phyloP scores from a whole-genome alignment of 768 basidiomycete genomes.

The Chalciporus piperatus region DNA sequence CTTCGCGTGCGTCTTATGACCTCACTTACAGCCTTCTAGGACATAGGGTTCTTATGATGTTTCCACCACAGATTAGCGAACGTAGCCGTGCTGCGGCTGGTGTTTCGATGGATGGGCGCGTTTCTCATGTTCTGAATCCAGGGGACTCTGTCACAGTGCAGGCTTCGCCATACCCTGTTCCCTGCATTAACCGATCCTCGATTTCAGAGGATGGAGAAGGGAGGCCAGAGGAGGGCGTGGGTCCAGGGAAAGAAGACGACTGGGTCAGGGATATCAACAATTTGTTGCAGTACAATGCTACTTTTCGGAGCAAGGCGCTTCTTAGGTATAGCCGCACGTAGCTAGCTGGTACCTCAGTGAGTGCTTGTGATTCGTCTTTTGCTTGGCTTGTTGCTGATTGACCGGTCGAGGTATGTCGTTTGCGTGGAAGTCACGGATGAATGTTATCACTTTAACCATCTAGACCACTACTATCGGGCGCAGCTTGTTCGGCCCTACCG shows the following conservation, averaged over 20 bases:
- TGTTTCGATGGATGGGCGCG: slow-evolving; percentile 91
- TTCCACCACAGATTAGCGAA: slow-evolving; percentile 65
- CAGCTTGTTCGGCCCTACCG: not conserved
- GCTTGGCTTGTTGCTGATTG: not conserved
- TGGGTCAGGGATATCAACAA: slow-evolving; percentile 99
- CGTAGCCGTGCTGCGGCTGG: slow-evolving; percentile 84
- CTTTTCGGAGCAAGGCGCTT: slow-evolving; percentile 88
- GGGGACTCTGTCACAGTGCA: slow-evolving; percentile 85
- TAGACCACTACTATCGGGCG: not conserved
- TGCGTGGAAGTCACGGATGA: not conserved
- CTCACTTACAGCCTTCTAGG: not conserved
- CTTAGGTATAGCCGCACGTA: slow-evolving; percentile 62
- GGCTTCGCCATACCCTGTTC: slow-evolving; percentile 86
- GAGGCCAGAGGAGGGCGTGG: slow-evolving; percentile 59
- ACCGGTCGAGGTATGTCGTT: not conserved
- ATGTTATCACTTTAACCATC: not conserved
- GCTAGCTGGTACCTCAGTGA: slow-evolving; percentile 9
- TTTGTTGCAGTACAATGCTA: slow-evolving; percentile 90
- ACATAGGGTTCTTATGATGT: slow-evolving; percentile 4
- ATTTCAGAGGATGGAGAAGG: slow-evolving; percentile 51
- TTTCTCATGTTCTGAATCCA: slow-evolving; percentile 76
- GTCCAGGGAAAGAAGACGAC: slow-evolving; percentile 82
- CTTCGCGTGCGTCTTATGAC: slow-evolving; percentile 53
- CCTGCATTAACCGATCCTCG: slow-evolving; percentile 87
- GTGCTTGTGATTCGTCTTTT: not conserved